Conservation (phyloP, 176 grass and related monocot species). For the Triticum dicoccoides region DNA sequence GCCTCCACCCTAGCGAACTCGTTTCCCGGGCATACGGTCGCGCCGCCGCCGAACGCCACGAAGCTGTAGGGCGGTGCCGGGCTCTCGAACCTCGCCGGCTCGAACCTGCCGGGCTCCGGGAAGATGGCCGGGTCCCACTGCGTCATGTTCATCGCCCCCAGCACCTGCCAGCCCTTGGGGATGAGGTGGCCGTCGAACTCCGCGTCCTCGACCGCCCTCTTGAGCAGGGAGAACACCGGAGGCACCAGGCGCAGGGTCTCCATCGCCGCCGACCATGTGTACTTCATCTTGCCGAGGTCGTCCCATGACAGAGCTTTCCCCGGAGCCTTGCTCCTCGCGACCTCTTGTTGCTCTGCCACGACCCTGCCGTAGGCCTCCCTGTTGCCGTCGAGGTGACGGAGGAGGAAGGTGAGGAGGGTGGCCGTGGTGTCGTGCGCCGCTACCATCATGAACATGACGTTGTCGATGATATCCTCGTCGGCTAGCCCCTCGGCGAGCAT, state of each 20-base stretch:
- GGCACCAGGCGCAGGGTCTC: conserved; percentile 42
- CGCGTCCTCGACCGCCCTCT: conserved; percentile 26
- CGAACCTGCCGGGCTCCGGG: conserved; percentile 31
- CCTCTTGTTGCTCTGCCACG: background rate
- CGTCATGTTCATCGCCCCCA: background rate
- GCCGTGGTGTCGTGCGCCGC: conserved; percentile 40
- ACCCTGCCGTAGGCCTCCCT: background rate
- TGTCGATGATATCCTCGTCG: conserved; percentile 45
- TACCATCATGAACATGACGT: conserved; percentile 27
- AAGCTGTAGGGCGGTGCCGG: conserved; percentile 19
- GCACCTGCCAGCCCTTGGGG: conserved; percentile 35
- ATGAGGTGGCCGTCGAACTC: conserved; percentile 30
- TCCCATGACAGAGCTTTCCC: conserved; percentile 1
- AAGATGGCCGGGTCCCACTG: conserved; percentile 34
- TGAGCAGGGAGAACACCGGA: conserved; percentile 10
- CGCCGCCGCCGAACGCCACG: conserved; percentile 32
- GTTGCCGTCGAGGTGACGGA: conserved; percentile 27
- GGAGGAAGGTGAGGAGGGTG: conserved; percentile 39
- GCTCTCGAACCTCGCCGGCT: conserved; percentile 23
- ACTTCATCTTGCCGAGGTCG: background rate
- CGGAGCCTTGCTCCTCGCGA: background rate
- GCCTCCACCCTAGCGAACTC: conserved; percentile 35
- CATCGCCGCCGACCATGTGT: conserved; percentile 2
- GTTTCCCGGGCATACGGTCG: conserved; percentile 27
- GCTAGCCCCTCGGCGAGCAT: conserved; percentile 20